These are phyloP conservation scores for Allium fistulosum DNA, from an alignment of 106 monocot species.

Conservation along the genomic window DNA sequence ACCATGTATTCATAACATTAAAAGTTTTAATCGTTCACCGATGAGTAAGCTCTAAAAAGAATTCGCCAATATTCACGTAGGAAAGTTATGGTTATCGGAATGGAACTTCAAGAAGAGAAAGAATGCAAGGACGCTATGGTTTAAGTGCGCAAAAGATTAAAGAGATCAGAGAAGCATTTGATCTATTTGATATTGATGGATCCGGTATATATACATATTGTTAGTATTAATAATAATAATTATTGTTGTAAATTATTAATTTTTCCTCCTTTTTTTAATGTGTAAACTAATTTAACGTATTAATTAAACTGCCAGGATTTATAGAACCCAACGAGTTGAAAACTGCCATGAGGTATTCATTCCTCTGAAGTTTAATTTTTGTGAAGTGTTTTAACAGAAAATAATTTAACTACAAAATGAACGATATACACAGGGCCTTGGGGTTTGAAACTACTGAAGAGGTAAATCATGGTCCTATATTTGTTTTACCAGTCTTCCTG, in stretches of 20 bases:
- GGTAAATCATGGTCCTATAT: slow-evolving; percentile 23
- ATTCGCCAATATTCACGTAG: slow-evolving; percentile 9
- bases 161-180: slow-evolving; percentile 94
- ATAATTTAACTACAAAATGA: no score
- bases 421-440: slow-evolving; percentile 58
- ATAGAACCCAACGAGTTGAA: slow-evolving; percentile 90
- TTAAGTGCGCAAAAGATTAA: slow-evolving; percentile 52
- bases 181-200: slow-evolving; percentile 87
- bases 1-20: no score
- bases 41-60: no score
- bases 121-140: slow-evolving; percentile 35
- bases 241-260: slow-evolving; percentile 4
- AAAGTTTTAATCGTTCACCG: no score
- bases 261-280: neutral
- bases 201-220: slow-evolving; percentile 42
- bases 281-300: neutral
- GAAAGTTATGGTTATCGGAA: slow-evolving; percentile 15
- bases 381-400: neutral
- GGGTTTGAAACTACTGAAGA: slow-evolving; percentile 88
- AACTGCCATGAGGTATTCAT: slow-evolving; percentile 85
- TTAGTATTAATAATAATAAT: no score
- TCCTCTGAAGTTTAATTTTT: neutral
- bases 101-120: slow-evolving; percentile 34
- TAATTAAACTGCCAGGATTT: slow-evolving; percentile 31
- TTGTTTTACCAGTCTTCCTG: neutral